Conservation (phyloP, 2,329 filamentous ascomycete species). For the Dactylellina cionopaga region DNA sequence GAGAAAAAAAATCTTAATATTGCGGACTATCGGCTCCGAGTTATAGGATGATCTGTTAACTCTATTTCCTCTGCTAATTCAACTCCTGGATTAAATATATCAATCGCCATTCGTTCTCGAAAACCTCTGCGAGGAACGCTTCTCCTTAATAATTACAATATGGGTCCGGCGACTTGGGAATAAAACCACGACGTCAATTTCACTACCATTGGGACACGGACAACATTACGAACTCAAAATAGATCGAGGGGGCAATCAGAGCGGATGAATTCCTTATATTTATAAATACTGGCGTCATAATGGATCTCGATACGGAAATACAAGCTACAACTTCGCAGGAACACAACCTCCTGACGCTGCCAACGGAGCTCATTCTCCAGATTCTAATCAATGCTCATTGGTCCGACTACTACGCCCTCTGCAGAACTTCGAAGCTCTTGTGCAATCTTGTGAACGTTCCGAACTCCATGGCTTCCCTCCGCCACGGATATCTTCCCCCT, state of each 20-base stretch:
- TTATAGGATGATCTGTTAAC: too few species aligned
- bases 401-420: conserved; percentile 19
- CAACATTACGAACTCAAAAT: background rate
- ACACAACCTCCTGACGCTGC: background rate
- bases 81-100: too few species aligned
- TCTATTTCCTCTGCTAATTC: too few species aligned
- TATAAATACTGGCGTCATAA: background rate
- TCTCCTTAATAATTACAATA: too few species aligned
- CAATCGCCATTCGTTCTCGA: too few species aligned
- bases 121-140: too few species aligned
- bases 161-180: too few species aligned
- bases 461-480: conserved; percentile 4
- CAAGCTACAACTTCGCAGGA: too few species aligned
- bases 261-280: background rate
- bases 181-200: too few species aligned
- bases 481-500: background rate
- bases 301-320: background rate
- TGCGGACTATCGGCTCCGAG: too few species aligned
- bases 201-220: too few species aligned
- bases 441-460: conserved; percentile 7
- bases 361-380: conserved; percentile 15
- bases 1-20: too few species aligned
- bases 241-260: background rate
- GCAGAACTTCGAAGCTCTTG: conserved; percentile 1
- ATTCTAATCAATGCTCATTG: conserved; percentile 12